Evolutionary conservation across 768 basidiomycete species (phyloP), one percentile per base, ranked within the genome.

Genomic region (Pulveroboletus frians): DNA sequence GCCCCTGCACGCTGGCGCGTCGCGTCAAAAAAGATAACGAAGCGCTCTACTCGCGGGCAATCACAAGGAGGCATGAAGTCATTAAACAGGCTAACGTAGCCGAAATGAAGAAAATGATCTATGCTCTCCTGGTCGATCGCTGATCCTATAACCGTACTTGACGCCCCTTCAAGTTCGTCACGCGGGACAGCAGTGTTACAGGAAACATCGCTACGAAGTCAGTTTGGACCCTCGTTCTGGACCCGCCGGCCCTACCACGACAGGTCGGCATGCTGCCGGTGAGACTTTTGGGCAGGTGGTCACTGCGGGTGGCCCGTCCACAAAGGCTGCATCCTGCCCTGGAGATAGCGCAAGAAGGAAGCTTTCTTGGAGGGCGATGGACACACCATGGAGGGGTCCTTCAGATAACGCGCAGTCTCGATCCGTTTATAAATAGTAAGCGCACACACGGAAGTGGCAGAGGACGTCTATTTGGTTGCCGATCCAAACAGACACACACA

Each of bases 61-160:
- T 39, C 48, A 13, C 42, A 21, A 52, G 49, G 37, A 50, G 45
- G 32, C 48, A 47, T 32, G 49, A 54, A 47, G 34, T 48, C 57
- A 63, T 57, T 48, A 47, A 55, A 43, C 17, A 53, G 17, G 42
- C 50, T 62, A 34, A 26, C 32, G 11, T 44, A 46, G 27, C 62
- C 62, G 63, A 64, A 57, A 65, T 60, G 57, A 64, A 62, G 49
- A 43, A 14, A 46, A 35, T 27, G 49, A 56, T 58, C 54, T n/a
- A 35, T 9, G 48, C 50, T 52, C 52, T 54, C 50, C 55, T 50
- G 54, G 55, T 52, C 55, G 62, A 62, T 63, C 60, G 55, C 39
- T 44, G 62, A 64, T 65, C 60, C 36, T 43, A 47, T 42, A 14
- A 39, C 40, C 43, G 50, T n/a, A n/a, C n/a, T n/a, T n/a, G n/a